A percentile compares a stretch with the other conserved stretches of the same genome.
Conservation (phyloP, 1,284 basidiomycete species). For the Heterobasidion occidentale region DNA sequence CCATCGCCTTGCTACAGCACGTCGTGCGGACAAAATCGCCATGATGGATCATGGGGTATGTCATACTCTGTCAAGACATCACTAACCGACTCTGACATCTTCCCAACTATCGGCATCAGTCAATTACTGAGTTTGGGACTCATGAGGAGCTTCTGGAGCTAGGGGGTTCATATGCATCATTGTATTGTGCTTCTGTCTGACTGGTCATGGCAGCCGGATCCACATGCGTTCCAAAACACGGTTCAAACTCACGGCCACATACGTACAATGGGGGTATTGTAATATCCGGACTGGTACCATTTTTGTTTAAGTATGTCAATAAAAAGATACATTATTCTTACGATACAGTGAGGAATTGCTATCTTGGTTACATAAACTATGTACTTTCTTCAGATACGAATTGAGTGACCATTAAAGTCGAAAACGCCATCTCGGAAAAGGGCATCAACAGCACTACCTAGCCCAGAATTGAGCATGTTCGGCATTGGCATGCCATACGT, state of each 20-base stretch:
- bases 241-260: no score
- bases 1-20: constrained; percentile 72
- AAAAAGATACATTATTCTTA: neutral
- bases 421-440: constrained; percentile 53
- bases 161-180: constrained; percentile 58
- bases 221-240: no score
- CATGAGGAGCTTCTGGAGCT: constrained; percentile 63
- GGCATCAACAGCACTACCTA: constrained; percentile 56
- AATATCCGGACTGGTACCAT: neutral
- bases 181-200: constrained; percentile 63
- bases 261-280: no score
- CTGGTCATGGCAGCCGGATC: no score
- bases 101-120: constrained; percentile 28
- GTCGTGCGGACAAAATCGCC: constrained; percentile 74
- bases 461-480: constrained; percentile 28
- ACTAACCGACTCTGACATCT: neutral
- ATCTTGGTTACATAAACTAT: neutral
- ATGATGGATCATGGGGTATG: constrained; percentile 80
- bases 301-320: neutral
- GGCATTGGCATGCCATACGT: constrained; percentile 54
- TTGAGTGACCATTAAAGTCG: constrained; percentile 37
- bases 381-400: constrained; percentile 3
- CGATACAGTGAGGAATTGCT: neutral
- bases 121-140: constrained; percentile 72
- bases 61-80: constrained; percentile 2